These are phyloP conservation scores for Cornus controversa DNA, from an alignment of 148 eudicot species.

Conservation along the genomic window DNA sequence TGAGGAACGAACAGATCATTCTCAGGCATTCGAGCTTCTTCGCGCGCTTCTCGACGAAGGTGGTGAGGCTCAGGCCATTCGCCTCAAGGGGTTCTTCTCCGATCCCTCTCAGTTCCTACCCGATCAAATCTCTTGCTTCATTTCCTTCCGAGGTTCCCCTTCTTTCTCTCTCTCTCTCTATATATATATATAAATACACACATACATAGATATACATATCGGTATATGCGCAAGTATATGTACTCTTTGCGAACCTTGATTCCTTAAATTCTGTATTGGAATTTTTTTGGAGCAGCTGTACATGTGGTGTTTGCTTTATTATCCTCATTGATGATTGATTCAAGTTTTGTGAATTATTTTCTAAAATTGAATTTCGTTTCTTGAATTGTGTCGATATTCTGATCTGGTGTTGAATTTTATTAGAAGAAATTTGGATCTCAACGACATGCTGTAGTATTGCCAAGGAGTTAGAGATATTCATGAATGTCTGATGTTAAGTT, in stretches of 20 bases:
- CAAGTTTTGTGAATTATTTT: background rate
- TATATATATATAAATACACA: too few species aligned
- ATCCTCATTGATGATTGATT: background rate
- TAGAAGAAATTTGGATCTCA: background rate
- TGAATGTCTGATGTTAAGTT: background rate
- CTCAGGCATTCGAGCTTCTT: constrained; percentile 98
- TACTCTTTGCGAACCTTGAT: background rate
- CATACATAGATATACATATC: too few species aligned
- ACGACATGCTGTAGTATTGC: background rate
- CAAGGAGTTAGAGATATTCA: background rate
- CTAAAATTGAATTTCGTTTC: background rate
- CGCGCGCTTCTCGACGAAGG: constrained; percentile 98
- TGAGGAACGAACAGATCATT: too few species aligned
- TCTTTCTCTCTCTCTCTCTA: background rate
- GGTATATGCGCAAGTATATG: too few species aligned
- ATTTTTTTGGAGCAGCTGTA: background rate
- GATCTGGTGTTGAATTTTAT: background rate
- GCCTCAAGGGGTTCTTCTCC: constrained; percentile 83
- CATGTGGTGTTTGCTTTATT: background rate
- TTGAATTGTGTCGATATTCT: background rate
- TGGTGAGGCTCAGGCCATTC: constrained; percentile 91
- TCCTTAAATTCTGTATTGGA: background rate
- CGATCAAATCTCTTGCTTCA: constrained; percentile 93
- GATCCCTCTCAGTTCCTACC: constrained; percentile 88
- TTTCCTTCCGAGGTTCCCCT: constrained; percentile 73